phyloP scores from a whole-genome alignment of 805 yeast species.

The Teunomyces barrocoloradensis region DNA sequence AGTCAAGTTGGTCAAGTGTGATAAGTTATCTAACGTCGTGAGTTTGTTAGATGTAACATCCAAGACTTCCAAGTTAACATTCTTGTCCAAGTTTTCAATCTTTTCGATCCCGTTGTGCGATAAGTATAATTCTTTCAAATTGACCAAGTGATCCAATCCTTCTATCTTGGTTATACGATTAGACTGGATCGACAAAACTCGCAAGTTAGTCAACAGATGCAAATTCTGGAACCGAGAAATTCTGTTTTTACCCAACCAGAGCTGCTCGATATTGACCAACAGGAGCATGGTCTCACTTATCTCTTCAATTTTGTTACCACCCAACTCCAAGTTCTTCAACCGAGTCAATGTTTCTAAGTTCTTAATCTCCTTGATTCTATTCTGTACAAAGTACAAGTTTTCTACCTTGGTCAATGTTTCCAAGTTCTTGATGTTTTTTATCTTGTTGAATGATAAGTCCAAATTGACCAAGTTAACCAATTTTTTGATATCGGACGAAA shows the following conservation, averaged over 20 bases:
- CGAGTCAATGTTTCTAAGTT: slow-evolving; percentile 56
- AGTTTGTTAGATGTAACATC: slow-evolving; percentile 82
- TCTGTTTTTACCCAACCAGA: slow-evolving; percentile 92
- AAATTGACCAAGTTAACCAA: slow-evolving; percentile 55
- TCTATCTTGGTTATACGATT: slow-evolving; percentile 76
- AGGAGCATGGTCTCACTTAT: slow-evolving; percentile 56
- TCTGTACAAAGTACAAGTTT: slow-evolving; percentile 83
- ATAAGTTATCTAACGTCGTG: slow-evolving; percentile 56
- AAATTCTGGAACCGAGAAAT: slow-evolving; percentile 66
- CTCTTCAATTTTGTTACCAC: slow-evolving; percentile 73
- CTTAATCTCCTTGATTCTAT: slow-evolving; percentile 71
- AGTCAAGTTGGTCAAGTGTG: slow-evolving; percentile 67
- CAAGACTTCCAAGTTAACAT: slow-evolving; percentile 62
- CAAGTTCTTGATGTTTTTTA: slow-evolving; percentile 79
- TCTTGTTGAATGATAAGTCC: slow-evolving; percentile 88
- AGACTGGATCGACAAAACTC: slow-evolving; percentile 83
- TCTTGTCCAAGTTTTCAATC: slow-evolving; percentile 76
- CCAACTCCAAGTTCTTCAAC: slow-evolving; percentile 76
- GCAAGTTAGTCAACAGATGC: slow-evolving; percentile 55
- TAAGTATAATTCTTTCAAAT: slow-evolving; percentile 81
- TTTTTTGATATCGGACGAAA: slow-evolving; percentile 65
- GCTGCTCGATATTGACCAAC: slow-evolving; percentile 59
- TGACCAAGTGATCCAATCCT: slow-evolving; percentile 69
- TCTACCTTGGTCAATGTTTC: slow-evolving; percentile 59
- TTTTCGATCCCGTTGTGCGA: slow-evolving; percentile 77